phyloP scores from a whole-genome alignment of 2,329 filamentous ascomycete species.

The Fusarium longipes region DNA sequence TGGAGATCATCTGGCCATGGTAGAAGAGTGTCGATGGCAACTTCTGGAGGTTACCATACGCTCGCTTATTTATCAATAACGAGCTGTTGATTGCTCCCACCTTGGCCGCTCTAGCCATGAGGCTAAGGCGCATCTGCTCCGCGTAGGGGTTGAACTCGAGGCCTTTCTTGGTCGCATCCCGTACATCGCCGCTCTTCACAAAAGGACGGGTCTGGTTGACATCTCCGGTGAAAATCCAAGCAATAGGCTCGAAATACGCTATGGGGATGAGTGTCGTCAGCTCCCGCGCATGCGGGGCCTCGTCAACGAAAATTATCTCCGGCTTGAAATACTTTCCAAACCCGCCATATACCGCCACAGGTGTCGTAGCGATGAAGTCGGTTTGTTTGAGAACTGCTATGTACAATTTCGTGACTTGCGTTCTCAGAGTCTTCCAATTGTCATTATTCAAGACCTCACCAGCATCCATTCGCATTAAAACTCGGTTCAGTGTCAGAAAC shows the following conservation, averaged over 20 bases:
- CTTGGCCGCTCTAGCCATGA: slow-evolving; percentile 54
- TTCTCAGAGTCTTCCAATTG: slow-evolving; percentile 48
- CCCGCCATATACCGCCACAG: slow-evolving; percentile 54
- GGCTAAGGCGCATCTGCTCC: slow-evolving; percentile 50
- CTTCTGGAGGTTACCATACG: slow-evolving; percentile 53
- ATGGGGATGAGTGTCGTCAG: slow-evolving; percentile 59
- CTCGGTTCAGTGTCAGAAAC: slow-evolving; percentile 51
- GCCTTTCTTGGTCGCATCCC: slow-evolving; percentile 26
- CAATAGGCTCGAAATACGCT: slow-evolving; percentile 55
- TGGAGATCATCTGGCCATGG: slow-evolving; percentile 52
- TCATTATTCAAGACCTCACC: slow-evolving; percentile 43
- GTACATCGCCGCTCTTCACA: slow-evolving; percentile 47
- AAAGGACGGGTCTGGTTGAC: slow-evolving; percentile 59
- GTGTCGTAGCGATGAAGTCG: slow-evolving; percentile 61
- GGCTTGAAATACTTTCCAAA: slow-evolving; percentile 72
- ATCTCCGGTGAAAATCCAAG: slow-evolving; percentile 60
- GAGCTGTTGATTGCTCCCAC: slow-evolving; percentile 49
- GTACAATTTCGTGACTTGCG: slow-evolving; percentile 53
- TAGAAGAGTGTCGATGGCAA: slow-evolving; percentile 59
- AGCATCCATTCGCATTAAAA: slow-evolving; percentile 51
- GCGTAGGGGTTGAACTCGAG: slow-evolving; percentile 49
- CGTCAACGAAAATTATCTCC: slow-evolving; percentile 87
- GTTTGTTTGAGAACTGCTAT: slow-evolving; percentile 51
- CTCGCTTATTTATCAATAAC: slow-evolving; percentile 54
- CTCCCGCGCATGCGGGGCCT: slow-evolving; percentile 63